Conservation (phyloP, 352 stramenopile species). For the Phytophthora fragariae region DNA sequence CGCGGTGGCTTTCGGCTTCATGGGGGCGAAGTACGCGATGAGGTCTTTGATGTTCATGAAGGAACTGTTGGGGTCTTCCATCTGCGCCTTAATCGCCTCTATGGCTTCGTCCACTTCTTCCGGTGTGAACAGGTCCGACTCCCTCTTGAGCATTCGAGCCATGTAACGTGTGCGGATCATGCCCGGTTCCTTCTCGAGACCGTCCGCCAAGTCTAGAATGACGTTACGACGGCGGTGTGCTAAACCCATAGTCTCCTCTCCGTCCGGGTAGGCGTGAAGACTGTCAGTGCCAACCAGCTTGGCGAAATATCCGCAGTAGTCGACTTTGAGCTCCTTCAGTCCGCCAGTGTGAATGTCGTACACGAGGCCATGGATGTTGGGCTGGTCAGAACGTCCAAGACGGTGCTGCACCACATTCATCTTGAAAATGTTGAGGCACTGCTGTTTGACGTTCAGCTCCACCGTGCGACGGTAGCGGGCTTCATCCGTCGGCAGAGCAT, state of each 20-base stretch:
- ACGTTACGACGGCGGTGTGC: constrained; percentile 63
- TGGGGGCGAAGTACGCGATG: constrained; percentile 54
- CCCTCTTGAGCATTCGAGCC: constrained; percentile 61
- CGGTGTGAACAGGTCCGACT: constrained; percentile 64
- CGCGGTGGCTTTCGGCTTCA: constrained; percentile 24
- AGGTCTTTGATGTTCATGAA: constrained; percentile 61
- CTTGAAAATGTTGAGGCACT: constrained; percentile 89
- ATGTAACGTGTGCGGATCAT: constrained; percentile 70
- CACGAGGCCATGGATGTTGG: constrained; percentile 78
- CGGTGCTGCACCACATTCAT: constrained; percentile 84
- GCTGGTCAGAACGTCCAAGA: constrained; percentile 67
- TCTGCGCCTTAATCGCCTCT: constrained; percentile 44
- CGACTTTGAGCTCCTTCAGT: constrained; percentile 76
- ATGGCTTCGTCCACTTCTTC: constrained; percentile 71
- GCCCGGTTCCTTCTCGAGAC: constrained; percentile 63
- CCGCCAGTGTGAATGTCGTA: constrained; percentile 73
- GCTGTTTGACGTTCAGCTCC: constrained; percentile 88
- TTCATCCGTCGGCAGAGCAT: constrained; percentile 37
- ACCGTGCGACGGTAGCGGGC: constrained; percentile 60
- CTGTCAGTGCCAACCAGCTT: constrained; percentile 64
- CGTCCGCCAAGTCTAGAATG: constrained; percentile 62
- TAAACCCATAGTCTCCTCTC: constrained; percentile 58
- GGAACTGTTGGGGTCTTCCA: constrained; percentile 42
- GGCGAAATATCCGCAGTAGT: constrained; percentile 56
- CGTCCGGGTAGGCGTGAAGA: constrained; percentile 64